A percentile compares a stretch with the other conserved stretches of the same genome.
These are phyloP conservation scores for Solanum hybrid DNA, from an alignment of 305 asterid genomes.

Conservation along the genomic window DNA sequence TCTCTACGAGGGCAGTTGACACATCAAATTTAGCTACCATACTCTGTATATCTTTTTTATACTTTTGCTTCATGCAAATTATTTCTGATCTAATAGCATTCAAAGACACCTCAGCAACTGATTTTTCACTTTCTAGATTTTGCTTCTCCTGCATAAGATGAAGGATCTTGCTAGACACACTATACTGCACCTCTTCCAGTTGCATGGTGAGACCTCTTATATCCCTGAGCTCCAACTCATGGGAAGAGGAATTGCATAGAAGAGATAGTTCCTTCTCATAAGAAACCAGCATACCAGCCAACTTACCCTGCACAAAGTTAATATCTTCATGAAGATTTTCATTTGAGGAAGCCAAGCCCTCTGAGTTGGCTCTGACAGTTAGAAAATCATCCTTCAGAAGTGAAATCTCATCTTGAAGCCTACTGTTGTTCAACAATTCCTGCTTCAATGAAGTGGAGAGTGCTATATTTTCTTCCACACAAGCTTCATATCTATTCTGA, in stretches of 20 bases:
- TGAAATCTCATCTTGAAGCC: constrained; percentile 41
- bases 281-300: constrained; percentile 41
- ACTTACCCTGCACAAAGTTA: constrained; percentile 41
- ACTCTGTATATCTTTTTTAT: constrained; percentile 40
- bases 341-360: constrained; percentile 45
- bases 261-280: constrained; percentile 28
- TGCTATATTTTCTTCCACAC: constrained; percentile 57
- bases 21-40: constrained; percentile 40
- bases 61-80: constrained; percentile 47
- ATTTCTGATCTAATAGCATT: constrained; percentile 54
- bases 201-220: constrained; percentile 38
- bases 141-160: constrained; percentile 59
- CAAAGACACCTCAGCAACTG: constrained; percentile 44
- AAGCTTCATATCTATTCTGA: constrained; percentile 50
- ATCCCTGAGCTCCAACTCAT: constrained; percentile 26
- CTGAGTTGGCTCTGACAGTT: constrained; percentile 39
- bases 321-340: constrained; percentile 41
- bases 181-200: constrained; percentile 61
- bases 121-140: constrained; percentile 50
- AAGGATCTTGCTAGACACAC: constrained; percentile 29
- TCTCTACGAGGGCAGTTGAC: constrained; percentile 60
- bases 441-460: constrained; percentile 46
- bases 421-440: constrained; percentile 39
- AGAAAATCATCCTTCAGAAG: constrained; percentile 37
- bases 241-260: constrained; percentile 16